These are phyloP conservation scores for Globisporangium nunn DNA, from an alignment of 352 stramenopile genomes.

Conservation along the genomic window DNA sequence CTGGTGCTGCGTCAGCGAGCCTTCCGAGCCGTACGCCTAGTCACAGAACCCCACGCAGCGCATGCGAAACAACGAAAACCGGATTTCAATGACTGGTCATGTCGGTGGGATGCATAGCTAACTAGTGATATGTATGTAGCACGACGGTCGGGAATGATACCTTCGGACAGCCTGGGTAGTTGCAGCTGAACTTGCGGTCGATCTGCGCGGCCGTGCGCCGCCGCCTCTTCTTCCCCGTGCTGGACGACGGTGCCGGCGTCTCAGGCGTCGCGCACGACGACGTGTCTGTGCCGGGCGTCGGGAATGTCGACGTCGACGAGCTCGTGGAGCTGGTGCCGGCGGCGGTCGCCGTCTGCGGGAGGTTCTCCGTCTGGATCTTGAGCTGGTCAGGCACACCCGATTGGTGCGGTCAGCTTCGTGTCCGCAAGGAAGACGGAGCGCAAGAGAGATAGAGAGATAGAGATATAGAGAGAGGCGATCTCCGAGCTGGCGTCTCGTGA, in stretches of 20 bases:
- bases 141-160: slow-evolving; percentile 18
- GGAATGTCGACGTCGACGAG: slow-evolving; percentile 11
- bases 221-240: slow-evolving; percentile 63
- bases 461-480: too few species aligned
- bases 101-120: too few species aligned
- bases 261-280: slow-evolving; percentile 17
- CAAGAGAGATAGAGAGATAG: not conserved
- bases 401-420: too few species aligned
- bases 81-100: too few species aligned
- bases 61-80: too few species aligned
- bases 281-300: slow-evolving; percentile 10
- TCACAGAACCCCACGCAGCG: too few species aligned
- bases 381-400: too few species aligned
- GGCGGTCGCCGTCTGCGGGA: slow-evolving; percentile 14
- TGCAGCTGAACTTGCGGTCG: slow-evolving; percentile 73
- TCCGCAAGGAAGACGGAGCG: too few species aligned
- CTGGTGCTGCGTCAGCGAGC: slow-evolving; percentile 73
- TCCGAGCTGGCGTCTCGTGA: not conserved
- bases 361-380: slow-evolving; percentile 46
- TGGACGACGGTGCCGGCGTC: slow-evolving; percentile 26
- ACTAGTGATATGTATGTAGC: too few species aligned
- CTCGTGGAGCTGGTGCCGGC: slow-evolving; percentile 14
- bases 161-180: slow-evolving; percentile 52
- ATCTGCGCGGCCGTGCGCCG: slow-evolving; percentile 71
- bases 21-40: slow-evolving; percentile 75